Conservation (phyloP, 331 rosid species). For the Pyrus hybrid region DNA sequence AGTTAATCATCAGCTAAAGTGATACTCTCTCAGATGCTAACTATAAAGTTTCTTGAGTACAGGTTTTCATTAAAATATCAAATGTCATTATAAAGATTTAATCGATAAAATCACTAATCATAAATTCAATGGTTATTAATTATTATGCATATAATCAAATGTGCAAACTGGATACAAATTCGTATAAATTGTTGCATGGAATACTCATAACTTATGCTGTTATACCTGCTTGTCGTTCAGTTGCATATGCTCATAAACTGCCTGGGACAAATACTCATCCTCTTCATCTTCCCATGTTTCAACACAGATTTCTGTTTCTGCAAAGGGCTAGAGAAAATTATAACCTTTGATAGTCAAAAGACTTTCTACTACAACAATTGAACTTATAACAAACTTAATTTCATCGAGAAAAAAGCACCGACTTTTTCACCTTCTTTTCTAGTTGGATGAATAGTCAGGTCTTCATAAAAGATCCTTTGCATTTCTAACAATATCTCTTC, state of each 20-base stretch:
- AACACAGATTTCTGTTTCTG: conserved; percentile 30
- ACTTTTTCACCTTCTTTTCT: conserved; percentile 34
- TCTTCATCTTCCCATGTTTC: conserved; percentile 77
- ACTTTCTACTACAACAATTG: neutral
- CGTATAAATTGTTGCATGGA: neutral
- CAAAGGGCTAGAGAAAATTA: conserved; percentile 17
- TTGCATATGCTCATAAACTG: conserved; percentile 71
- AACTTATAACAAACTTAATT: neutral
- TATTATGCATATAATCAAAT: neutral
- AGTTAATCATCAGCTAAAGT: neutral
- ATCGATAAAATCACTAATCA: neutral
- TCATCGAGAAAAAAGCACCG: neutral
- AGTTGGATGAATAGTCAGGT: conserved; percentile 32
- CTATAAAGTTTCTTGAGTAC: neutral
- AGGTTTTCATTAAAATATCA: neutral
- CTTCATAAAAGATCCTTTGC: conserved; percentile 79
- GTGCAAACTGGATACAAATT: neutral
- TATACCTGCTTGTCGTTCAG: conserved; percentile 56
- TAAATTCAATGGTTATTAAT: neutral
- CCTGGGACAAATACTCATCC: conserved; percentile 68
- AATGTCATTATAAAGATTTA: neutral
- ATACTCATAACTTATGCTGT: neutral
- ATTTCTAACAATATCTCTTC: conserved; percentile 67
- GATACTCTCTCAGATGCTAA: neutral
- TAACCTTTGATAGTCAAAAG: neutral